Base-by-base conservation (phyloP, 2,329 filamentous ascomycete genomes). In the Hypoxylon sp. region DNA sequence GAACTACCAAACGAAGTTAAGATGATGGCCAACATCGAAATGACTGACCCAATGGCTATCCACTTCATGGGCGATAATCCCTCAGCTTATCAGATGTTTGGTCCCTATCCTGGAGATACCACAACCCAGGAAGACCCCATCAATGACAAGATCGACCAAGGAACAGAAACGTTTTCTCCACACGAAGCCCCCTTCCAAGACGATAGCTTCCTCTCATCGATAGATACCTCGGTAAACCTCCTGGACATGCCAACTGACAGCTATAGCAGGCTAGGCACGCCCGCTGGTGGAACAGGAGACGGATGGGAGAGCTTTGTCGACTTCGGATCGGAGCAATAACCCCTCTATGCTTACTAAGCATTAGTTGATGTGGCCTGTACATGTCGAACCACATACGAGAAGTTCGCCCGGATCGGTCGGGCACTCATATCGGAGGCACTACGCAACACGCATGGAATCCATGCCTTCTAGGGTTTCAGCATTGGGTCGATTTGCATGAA, bases 1-100 rank as follows among this genome's bases (percentile, higher is more conserved):
- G 80, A 83, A 65, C 71, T 85, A 5, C 78, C 83, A 0, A 70
- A 79, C 1, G 83, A 85, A 53, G 78, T 81, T 1, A 83, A 80
- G 70, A 81, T 82, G 80, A 75, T 85, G 70, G 73, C 77, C 1
- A 78, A 78, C 5, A 57, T 80, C 11, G 77, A 78, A 31, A 75
- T 80, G 70, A 75, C 54, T 29, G 74, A 77, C 5, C 74, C 75
- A 5, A 77, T 78, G 76, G 72, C 75, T 0, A 67, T 73, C 46
- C 67, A 74, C 24, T 77, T 76, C 24, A 67, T 77, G n/a, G 76
- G 74, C 1, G 70, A 72, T 5, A 62, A 70, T 6, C 37, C 67
- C 13, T 70, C 72, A 1, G 44, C 57, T 5, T 74, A 70, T 6
- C 66, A 73, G 14, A 71, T 74, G 54, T 73, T 70, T 46, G 67